Percentiles rank a stretch among this genome's conserved stretches.
phyloP scores from a whole-genome alignment of 202 grass and related monocot species.

The Digitaria exilis region DNA sequence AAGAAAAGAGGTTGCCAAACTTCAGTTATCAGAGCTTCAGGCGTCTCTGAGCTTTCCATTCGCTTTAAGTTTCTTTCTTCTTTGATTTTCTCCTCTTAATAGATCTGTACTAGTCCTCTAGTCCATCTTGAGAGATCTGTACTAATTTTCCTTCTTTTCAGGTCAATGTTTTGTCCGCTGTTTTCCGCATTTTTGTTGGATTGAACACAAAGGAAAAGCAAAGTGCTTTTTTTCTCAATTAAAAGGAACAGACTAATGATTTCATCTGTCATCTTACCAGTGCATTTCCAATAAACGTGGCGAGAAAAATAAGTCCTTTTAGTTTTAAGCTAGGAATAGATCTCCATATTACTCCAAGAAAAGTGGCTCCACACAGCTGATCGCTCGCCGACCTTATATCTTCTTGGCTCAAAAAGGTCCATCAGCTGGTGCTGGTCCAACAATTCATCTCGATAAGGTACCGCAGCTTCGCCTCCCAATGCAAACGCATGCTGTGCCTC shows the following conservation, averaged over 20 bases:
- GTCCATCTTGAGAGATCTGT: not conserved
- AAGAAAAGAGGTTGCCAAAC: not conserved
- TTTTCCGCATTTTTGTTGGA: slow-evolving; percentile 1
- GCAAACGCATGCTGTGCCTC: slow-evolving; percentile 16
- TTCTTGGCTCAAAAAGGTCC: slow-evolving; percentile 16
- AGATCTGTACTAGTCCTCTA: not conserved
- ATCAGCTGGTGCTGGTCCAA: slow-evolving; percentile 27
- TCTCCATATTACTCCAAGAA: slow-evolving; percentile 34
- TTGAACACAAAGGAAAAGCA: not conserved
- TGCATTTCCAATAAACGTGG: not conserved
- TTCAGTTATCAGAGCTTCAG: not conserved
- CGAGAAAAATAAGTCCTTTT: not conserved
- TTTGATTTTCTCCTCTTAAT: not conserved
- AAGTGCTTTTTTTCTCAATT: not conserved
- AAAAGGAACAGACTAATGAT: slow-evolving; percentile 28
- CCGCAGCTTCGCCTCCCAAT: slow-evolving; percentile 21
- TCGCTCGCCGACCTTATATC: slow-evolving; percentile 8
- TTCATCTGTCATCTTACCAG: slow-evolving; percentile 21
- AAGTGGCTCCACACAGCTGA: slow-evolving; percentile 23
- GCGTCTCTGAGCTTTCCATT: not conserved
- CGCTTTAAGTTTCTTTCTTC: not conserved
- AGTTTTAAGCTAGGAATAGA: not conserved
- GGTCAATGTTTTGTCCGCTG: not conserved
- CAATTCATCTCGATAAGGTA: slow-evolving; percentile 37
- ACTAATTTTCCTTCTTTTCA: not conserved